phyloP scores from a whole-genome alignment of 345 rosid genomes.

The Ceriops tagal region DNA sequence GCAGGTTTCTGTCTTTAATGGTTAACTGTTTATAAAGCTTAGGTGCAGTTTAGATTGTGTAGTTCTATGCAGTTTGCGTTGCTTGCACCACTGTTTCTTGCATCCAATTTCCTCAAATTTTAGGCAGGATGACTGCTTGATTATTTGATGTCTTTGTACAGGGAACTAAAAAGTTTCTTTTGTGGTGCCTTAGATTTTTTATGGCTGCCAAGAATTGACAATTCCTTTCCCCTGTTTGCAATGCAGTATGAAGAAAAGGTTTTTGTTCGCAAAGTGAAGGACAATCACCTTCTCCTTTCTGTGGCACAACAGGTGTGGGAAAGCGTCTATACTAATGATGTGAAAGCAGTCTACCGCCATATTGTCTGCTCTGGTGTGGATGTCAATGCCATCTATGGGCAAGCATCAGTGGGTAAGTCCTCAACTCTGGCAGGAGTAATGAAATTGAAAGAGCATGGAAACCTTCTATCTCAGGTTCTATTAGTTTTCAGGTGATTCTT shows the following conservation, averaged over 20 bases:
- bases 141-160: too few relatives aligned
- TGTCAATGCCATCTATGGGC: conserved; percentile 54
- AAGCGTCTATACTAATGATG: conserved; percentile 62
- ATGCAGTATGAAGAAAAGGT: conserved; percentile 63
- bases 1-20: too few relatives aligned
- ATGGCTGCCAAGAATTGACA: conserved; percentile 3
- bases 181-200: neutral
- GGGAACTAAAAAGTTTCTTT: neutral
- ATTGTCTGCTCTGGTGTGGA: conserved; percentile 58
- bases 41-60: too few relatives aligned
- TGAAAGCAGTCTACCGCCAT: conserved; percentile 61
- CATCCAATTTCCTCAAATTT: too few relatives aligned
- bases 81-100: too few relatives aligned
- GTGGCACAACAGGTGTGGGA: conserved; percentile 55
- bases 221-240: conserved; percentile 7
- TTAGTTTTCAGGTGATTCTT: conserved; percentile 40
- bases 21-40: too few relatives aligned
- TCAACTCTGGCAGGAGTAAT: conserved; percentile 36
- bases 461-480: conserved; percentile 24
- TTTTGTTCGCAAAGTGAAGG: conserved; percentile 46
- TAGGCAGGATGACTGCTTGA: too few relatives aligned
- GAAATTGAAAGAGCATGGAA: conserved; percentile 31
- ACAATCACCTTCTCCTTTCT: conserved; percentile 37
- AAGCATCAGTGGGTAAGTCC: conserved; percentile 44
- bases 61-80: too few relatives aligned